Percentiles rank a stretch among this genome's conserved stretches.
These are phyloP conservation scores for Colletotrichum sp. DNA, from an alignment of 2,329 filamentous ascomycete species.

Conservation along the genomic window DNA sequence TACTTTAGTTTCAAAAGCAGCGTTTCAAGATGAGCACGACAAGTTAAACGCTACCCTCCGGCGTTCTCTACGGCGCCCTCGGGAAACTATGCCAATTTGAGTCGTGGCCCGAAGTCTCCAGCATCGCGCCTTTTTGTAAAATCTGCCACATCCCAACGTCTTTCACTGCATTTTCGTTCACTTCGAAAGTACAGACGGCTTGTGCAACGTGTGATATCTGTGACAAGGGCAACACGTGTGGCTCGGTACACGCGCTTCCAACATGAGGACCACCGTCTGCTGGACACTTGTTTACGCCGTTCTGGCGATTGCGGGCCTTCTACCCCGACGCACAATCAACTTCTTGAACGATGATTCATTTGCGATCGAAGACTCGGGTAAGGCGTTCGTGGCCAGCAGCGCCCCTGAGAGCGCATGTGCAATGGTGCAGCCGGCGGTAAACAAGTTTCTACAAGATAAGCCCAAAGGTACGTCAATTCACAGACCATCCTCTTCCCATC, in stretches of 20 bases:
- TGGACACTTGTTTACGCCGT: conserved; percentile 2
- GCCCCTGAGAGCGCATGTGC: neutral
- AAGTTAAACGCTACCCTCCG: neutral
- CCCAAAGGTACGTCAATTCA: conserved; percentile 5
- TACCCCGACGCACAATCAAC: neutral
- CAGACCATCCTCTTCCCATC: fast-evolving
- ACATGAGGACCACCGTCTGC: neutral
- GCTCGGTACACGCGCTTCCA: neutral
- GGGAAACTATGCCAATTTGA: neutral
- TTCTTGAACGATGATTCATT: neutral
- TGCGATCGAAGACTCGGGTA: neutral
- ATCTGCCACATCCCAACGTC: too few relatives aligned
- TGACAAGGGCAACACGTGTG: neutral
- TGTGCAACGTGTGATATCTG: neutral
- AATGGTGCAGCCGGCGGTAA: neutral
- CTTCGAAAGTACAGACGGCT: neutral
- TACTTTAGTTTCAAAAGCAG: neutral
- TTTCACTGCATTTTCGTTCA: neutral
- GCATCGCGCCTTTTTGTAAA: too few relatives aligned
- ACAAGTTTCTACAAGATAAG: neutral
- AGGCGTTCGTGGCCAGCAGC: neutral
- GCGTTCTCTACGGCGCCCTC: neutral
- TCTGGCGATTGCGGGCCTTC: neutral
- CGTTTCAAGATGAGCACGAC: neutral
- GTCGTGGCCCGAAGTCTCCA: neutral